phyloP scores from a whole-genome alignment of 2,329 filamentous ascomycete species.

The Colletotrichum cereale region DNA sequence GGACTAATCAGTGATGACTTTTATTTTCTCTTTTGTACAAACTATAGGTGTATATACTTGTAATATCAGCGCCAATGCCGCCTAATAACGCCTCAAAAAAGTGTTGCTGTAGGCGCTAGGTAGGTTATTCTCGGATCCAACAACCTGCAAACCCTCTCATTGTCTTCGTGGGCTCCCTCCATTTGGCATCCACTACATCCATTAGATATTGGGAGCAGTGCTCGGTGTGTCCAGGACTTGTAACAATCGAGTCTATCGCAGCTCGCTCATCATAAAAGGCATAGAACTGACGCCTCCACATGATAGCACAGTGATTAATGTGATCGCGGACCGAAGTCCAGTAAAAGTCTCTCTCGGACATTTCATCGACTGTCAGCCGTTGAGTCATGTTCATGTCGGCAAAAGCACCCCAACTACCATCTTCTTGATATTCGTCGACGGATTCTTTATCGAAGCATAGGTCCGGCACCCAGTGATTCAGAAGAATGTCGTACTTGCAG shows the following conservation, averaged over 20 bases:
- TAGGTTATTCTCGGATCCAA: slow-evolving; percentile 25
- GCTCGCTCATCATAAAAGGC: slow-evolving; percentile 43
- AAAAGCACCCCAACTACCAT: slow-evolving; percentile 44
- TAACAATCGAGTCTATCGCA: slow-evolving; percentile 43
- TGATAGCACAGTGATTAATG: slow-evolving; percentile 46
- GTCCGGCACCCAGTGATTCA: slow-evolving; percentile 46
- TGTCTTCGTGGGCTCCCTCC: slow-evolving; percentile 40
- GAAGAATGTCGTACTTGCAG: slow-evolving; percentile 45
- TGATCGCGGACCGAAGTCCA: slow-evolving; percentile 45
- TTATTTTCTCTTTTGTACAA: too few species aligned
- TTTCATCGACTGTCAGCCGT: slow-evolving; percentile 41
- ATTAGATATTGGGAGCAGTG: slow-evolving; percentile 47
- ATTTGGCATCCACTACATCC: slow-evolving; percentile 42
- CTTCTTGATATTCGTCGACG: slow-evolving; percentile 45
- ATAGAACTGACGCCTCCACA: slow-evolving; percentile 46
- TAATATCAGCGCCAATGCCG: background rate
- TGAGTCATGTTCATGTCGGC: slow-evolving; percentile 44
- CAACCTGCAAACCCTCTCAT: slow-evolving; percentile 37
- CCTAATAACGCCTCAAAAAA: too few species aligned
- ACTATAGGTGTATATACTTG: background rate
- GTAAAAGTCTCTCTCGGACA: slow-evolving; percentile 43
- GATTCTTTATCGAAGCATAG: slow-evolving; percentile 43
- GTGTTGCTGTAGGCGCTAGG: background rate
- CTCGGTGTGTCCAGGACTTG: slow-evolving; percentile 45
- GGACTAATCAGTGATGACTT: too few species aligned